Conservation (phyloP, 192 early-diverging fungal genomes). For the Coemansia sp. region DNA sequence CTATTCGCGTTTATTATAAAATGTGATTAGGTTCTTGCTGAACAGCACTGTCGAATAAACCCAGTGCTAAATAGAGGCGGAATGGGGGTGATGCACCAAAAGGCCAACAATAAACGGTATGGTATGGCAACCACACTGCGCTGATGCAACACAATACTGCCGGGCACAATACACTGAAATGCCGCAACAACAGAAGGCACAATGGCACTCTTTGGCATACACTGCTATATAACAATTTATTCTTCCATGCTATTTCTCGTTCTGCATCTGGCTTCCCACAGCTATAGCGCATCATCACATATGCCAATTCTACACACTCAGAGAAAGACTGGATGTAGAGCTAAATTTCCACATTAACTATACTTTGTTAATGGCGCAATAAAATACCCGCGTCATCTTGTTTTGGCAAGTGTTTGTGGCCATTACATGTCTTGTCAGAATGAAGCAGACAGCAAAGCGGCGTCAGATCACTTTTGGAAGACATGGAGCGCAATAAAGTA, state of each 20-base stretch:
- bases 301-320: no score
- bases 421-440: neutral
- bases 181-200: conserved; percentile 1
- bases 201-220: neutral
- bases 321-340: neutral
- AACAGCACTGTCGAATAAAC: neutral
- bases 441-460: neutral
- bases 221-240: neutral
- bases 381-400: conserved; percentile 8
- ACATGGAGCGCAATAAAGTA: neutral
- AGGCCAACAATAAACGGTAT: neutral
- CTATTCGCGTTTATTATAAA: neutral
- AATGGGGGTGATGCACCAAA: neutral
- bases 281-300: neutral
- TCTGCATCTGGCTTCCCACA: conserved; percentile 2
- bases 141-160: conserved; percentile 5
- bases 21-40: neutral
- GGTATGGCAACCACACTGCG: neutral
- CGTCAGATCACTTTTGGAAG: neutral
- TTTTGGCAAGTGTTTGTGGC: neutral
- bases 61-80: neutral
- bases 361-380: neutral
- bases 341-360: neutral
- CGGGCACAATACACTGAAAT: neutral
- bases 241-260: neutral